These are phyloP conservation scores for Monoraphidium neglectum DNA, from an alignment of 139 green algal species.

Conservation along the genomic window DNA sequence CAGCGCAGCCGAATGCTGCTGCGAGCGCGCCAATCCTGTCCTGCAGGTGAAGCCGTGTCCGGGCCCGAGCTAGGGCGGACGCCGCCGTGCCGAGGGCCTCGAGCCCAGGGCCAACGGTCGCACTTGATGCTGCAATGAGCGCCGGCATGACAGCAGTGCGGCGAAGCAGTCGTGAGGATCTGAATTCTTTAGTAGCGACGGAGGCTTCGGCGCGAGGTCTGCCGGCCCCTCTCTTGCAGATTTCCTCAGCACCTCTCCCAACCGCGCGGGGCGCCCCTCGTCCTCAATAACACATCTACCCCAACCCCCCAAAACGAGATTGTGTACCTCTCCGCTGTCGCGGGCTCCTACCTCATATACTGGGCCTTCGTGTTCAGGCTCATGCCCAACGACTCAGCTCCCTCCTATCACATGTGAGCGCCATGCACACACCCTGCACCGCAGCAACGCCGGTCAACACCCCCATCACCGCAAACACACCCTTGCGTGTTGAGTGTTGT, in stretches of 20 bases:
- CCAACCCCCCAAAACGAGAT: constrained; percentile 18
- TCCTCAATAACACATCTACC: neutral
- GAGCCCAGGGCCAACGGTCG: neutral
- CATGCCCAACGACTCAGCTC: constrained; percentile 45
- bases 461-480: neutral
- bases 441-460: neutral
- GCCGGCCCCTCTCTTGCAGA: too few species aligned
- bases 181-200: too few species aligned
- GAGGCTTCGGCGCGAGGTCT: too few species aligned
- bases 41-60: constrained; percentile 41
- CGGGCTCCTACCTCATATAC: constrained; percentile 35
- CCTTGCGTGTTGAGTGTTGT: neutral
- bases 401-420: constrained; percentile 49
- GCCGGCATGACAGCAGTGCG: neutral
- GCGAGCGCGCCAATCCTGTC: constrained; percentile 42
- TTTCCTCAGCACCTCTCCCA: neutral
- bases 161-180: neutral
- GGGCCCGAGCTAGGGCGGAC: too few species aligned
- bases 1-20: constrained; percentile 22
- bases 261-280: neutral
- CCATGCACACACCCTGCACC: neutral
- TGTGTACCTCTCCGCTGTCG: constrained; percentile 29
- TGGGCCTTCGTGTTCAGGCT: constrained; percentile 42
- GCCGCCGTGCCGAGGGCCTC: too few species aligned
- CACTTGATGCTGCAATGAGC: neutral